Evolutionary conservation across 148 eudicot genomes (phyloP).

Genomic region (Drosera capensis): DNA sequence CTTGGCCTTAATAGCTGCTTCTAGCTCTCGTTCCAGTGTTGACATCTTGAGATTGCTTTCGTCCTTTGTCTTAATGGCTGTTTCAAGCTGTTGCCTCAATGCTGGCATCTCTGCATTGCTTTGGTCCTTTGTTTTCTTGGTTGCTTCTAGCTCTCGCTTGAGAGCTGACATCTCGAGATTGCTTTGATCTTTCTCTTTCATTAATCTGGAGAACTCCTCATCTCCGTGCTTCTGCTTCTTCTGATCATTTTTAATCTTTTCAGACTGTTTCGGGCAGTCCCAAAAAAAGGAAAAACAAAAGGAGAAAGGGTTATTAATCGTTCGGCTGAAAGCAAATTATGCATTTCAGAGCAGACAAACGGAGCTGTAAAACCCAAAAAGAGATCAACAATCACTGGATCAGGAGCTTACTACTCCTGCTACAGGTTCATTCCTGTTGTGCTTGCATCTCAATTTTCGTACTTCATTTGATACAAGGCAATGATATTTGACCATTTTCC

Average conservation of each 20-base stretch:
- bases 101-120: constrained; percentile 22
- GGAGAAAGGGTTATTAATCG: neutral
- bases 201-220: constrained; percentile 23
- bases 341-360: neutral
- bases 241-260: constrained; percentile 16
- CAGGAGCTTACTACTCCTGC: no score
- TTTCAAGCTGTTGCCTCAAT: constrained; percentile 36
- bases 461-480: no score
- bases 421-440: no score
- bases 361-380: neutral
- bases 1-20: constrained; percentile 28
- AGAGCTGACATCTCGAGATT: constrained; percentile 22
- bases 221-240: constrained; percentile 35
- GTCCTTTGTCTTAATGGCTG: constrained; percentile 32
- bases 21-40: constrained; percentile 33
- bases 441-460: no score
- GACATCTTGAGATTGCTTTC: constrained; percentile 27
- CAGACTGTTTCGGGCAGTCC: constrained; percentile 12
- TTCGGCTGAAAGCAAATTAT: constrained; percentile 3
- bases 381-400: no score
- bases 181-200: constrained; percentile 33
- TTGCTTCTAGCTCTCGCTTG: constrained; percentile 36
- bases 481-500: neutral
- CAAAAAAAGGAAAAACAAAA: neutral
- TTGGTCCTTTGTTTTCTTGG: constrained; percentile 40